A percentile compares a stretch with the other conserved stretches of the same genome.
These are phyloP conservation scores for Collybia sordida DNA, from an alignment of 768 basidiomycete species.

Conservation along the genomic window DNA sequence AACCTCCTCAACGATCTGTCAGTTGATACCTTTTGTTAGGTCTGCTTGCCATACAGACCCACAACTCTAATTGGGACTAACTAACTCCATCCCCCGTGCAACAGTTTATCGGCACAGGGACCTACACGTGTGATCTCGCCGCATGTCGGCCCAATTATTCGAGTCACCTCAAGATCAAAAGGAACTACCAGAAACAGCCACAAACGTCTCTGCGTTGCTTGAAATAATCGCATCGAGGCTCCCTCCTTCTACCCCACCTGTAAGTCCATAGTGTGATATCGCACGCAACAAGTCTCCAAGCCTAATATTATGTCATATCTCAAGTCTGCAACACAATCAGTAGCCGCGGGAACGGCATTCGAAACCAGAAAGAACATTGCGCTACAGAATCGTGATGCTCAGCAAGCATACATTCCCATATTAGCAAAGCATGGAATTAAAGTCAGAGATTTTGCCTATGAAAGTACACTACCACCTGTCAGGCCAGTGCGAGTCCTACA, in stretches of 20 bases:
- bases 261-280: constrained; percentile 35
- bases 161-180: constrained; percentile 12
- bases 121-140: constrained; percentile 3
- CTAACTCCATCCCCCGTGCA: background rate
- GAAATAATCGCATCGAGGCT: constrained; percentile 17
- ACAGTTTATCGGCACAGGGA: background rate
- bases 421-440: constrained; percentile 37
- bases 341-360: constrained; percentile 8
- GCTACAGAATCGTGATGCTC: constrained; percentile 22
- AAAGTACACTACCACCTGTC: constrained; percentile 64
- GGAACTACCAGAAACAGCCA: constrained; percentile 17
- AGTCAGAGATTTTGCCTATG: constrained; percentile 68
- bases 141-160: constrained; percentile 2
- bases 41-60: too few relatives aligned
- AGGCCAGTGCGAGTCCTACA: constrained; percentile 49
- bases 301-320: constrained; percentile 21
- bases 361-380: constrained; percentile 16
- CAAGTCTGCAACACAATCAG: constrained; percentile 14
- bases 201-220: constrained; percentile 4
- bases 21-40: too few relatives aligned
- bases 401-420: constrained; percentile 15
- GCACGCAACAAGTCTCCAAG: constrained; percentile 29
- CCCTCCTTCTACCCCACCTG: constrained; percentile 20
- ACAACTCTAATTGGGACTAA: too few relatives aligned
- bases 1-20: too few relatives aligned